Conservation (phyloP, 257 asterid species). For the Jaltomata sinuosa region DNA sequence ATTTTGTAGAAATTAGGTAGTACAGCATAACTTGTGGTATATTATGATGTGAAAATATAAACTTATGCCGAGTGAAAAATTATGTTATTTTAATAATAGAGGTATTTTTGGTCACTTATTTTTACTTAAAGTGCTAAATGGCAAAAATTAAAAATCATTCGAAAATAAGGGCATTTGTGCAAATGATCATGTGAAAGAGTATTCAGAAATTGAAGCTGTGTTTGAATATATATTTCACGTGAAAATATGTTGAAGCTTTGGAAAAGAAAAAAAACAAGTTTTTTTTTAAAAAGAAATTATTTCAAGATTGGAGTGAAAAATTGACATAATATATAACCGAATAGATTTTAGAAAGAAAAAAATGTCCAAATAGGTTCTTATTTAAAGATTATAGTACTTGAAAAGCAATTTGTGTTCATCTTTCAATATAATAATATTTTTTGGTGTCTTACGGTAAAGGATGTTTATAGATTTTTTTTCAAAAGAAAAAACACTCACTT, state of each 20-base stretch:
- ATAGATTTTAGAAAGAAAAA: neutral
- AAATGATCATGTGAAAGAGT: neutral
- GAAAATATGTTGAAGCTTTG: neutral
- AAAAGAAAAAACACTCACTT: too few species aligned
- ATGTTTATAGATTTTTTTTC: too few species aligned
- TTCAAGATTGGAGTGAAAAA: neutral
- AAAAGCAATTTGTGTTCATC: neutral
- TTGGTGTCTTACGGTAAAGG: neutral
- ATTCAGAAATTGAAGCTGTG: too few species aligned
- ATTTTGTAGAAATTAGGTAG: too few species aligned
- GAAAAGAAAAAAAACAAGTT: neutral
- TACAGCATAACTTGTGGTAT: neutral
- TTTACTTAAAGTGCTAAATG: too few species aligned
- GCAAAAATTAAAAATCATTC: too few species aligned
- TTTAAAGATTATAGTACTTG: too few species aligned
- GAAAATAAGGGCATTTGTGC: neutral
- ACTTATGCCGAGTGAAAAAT: neutral
- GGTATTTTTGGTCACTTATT: too few species aligned
- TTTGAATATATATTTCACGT: neutral
- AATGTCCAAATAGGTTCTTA: neutral
- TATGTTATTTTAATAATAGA: too few species aligned
- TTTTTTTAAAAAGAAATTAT: too few species aligned
- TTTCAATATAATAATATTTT: neutral
- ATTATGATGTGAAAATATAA: neutral
- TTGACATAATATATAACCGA: rapidly evolving